phyloP scores from a whole-genome alignment of 306 rosid genomes.

The Quercus agrifolia region DNA sequence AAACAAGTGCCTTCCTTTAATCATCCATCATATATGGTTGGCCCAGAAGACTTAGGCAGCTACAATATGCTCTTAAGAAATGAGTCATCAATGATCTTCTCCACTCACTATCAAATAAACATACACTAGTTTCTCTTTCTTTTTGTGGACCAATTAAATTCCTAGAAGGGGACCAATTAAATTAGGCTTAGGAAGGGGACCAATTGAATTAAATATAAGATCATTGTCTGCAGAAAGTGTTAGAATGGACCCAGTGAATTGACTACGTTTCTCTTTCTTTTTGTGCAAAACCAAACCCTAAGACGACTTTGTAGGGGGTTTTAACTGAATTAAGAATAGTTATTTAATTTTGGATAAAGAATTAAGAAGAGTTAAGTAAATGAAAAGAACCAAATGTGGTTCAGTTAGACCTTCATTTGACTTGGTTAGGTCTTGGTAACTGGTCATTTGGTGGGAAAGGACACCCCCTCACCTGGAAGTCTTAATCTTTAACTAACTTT shows the following conservation, averaged over 20 bases:
- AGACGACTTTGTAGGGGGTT: background rate
- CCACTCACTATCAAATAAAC: background rate
- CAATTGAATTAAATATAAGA: background rate
- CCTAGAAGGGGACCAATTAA: background rate
- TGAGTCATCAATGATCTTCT: background rate
- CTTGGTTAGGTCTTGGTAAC: background rate
- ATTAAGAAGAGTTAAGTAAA: too few species aligned
- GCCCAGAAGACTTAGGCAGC: conserved; percentile 1
- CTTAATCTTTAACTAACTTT: background rate
- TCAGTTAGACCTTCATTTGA: background rate
- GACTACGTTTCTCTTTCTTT: background rate
- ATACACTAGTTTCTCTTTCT: background rate
- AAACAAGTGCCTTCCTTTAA: background rate
- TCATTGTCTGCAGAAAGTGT: background rate
- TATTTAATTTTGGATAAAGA: too few species aligned
- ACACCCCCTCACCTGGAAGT: background rate
- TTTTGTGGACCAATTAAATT: background rate
- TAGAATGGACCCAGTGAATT: background rate
- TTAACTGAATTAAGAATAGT: too few species aligned
- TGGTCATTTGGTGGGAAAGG: conserved; percentile 3
- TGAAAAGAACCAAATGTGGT: background rate
- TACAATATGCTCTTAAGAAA: background rate
- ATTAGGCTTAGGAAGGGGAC: background rate
- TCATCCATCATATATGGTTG: background rate
- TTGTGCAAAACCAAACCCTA: background rate